Conservation (phyloP, 2,329 filamentous ascomycete genomes). For the Paraconiothyrium brasiliense region DNA sequence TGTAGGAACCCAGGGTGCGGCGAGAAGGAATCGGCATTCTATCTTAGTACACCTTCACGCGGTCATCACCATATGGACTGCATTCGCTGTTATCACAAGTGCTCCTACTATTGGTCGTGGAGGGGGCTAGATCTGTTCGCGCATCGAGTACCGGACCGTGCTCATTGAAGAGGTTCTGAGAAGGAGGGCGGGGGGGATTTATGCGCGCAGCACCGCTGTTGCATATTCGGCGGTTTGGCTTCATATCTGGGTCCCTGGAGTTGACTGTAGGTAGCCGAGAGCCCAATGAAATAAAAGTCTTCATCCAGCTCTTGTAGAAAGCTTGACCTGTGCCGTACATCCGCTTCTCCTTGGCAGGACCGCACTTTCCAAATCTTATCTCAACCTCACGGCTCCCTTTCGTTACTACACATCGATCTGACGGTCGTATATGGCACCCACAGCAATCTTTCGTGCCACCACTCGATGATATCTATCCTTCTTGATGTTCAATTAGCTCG, state of each 20-base stretch:
- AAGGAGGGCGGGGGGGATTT: no score
- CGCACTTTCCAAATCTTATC: constrained; percentile 1
- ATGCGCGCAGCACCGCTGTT: no score
- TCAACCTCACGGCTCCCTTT: constrained; percentile 1
- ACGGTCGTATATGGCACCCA: not conserved
- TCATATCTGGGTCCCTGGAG: not conserved
- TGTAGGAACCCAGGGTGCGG: no score
- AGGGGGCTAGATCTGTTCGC: no score
- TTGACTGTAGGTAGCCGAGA: not conserved
- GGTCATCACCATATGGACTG: no score
- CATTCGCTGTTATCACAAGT: no score
- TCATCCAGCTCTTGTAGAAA: not conserved
- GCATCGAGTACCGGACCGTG: no score
- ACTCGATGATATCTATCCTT: not conserved
- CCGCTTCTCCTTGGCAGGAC: constrained; percentile 4
- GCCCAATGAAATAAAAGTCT: not conserved
- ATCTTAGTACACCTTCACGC: no score
- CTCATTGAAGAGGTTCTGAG: no score
- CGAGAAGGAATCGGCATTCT: no score
- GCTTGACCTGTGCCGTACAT: constrained; percentile 9
- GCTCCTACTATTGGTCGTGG: no score
- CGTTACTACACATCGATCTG: not conserved
- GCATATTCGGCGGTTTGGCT: no score
- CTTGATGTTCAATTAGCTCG: not conserved
- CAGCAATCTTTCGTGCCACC: not conserved